Evolutionary conservation across 2,329 filamentous ascomycete species (phyloP).

Genomic region (Ampelomyces quisqualis): DNA sequence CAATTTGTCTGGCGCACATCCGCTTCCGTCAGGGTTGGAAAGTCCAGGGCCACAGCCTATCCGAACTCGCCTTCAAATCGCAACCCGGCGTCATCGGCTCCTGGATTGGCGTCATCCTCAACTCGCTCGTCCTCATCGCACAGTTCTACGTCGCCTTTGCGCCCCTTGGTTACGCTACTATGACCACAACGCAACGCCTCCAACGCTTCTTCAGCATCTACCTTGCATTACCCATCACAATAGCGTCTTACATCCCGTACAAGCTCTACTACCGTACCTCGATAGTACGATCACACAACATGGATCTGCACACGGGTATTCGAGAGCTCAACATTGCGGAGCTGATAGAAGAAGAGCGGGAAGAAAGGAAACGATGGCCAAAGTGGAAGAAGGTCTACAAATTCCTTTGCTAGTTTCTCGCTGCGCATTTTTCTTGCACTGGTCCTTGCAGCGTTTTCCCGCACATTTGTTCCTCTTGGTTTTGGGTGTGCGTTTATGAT

Average conservation of each 20-base stretch:
- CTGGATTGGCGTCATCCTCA: slow-evolving; percentile 75
- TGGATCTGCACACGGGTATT: slow-evolving; percentile 84
- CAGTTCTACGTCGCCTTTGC: slow-evolving; percentile 88
- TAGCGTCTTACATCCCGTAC: slow-evolving; percentile 69
- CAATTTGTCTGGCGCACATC: slow-evolving; percentile 61
- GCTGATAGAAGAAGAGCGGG: slow-evolving; percentile 75
- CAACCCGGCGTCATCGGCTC: slow-evolving; percentile 79
- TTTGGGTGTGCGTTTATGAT: slow-evolving; percentile 24
- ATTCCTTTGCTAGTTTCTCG: slow-evolving; percentile 51
- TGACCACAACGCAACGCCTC: slow-evolving; percentile 52
- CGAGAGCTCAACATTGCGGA: slow-evolving; percentile 80
- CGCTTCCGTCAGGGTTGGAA: slow-evolving; percentile 65
- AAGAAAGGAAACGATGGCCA: slow-evolving; percentile 62
- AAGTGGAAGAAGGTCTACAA: slow-evolving; percentile 53
- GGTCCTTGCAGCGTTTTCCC: slow-evolving; percentile 19
- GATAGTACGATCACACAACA: slow-evolving; percentile 67
- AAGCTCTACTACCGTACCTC: slow-evolving; percentile 73
- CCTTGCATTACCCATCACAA: slow-evolving; percentile 68
- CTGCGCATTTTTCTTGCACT: background rate
- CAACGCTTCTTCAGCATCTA: slow-evolving; percentile 73
- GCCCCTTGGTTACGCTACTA: slow-evolving; percentile 61
- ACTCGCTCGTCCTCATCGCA: slow-evolving; percentile 71
- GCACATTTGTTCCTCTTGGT: slow-evolving; percentile 9
- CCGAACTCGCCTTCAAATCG: slow-evolving; percentile 77
- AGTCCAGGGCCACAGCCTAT: slow-evolving; percentile 61